Base-by-base conservation (phyloP, 2,329 filamentous ascomycete genomes). In the Calonectria pteridis region DNA sequence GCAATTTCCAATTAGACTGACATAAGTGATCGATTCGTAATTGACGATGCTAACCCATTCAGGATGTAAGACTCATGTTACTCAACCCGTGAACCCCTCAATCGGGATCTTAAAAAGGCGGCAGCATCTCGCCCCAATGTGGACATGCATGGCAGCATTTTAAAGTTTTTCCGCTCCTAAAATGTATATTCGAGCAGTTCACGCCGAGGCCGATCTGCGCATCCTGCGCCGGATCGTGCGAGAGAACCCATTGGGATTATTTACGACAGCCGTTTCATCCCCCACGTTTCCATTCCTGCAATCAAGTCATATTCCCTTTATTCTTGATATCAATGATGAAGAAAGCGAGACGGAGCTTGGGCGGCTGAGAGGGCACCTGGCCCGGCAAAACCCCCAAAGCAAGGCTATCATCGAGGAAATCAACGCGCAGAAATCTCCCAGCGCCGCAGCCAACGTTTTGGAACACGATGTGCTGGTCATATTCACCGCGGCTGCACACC, bases 191-290 rank as follows among this genome's bases (percentile, higher is more conserved):
- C 88, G 86, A 20, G 82, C 81, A 16, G 85, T 81, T 18, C 90
- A 92, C 81, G 88, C 86, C 11, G 91, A 93, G 74, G 76, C 83
- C 6, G 81, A 85, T 66, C 84, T 90, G 67, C 82, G 84, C 0
- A 82, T 84, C 2, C 86, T 94, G n/a, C 88, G 88, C 29, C 82
- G 88, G 66, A 85, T 94, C 62, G 90, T 94, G 77, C 86, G 85
- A 29, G 86, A 89, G 16, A 90, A 92, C 77, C 91, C 92, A 0
- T 84, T 94, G 0, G 92, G 92, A 1, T 84, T 93, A 18, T 79
- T 94, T 6, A 93, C 90, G 6, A 93, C 92, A 0, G 90, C 90
- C 6, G 89, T 94, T 50, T 78, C 83, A 1, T 92, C 89, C 0
- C 55, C 83, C 10, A 80, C 78, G 0, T 84, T 87, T 75, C 87